Base-by-base conservation (phyloP, 805 yeast genomes). In the Nadsonia fulvescens region DNA sequence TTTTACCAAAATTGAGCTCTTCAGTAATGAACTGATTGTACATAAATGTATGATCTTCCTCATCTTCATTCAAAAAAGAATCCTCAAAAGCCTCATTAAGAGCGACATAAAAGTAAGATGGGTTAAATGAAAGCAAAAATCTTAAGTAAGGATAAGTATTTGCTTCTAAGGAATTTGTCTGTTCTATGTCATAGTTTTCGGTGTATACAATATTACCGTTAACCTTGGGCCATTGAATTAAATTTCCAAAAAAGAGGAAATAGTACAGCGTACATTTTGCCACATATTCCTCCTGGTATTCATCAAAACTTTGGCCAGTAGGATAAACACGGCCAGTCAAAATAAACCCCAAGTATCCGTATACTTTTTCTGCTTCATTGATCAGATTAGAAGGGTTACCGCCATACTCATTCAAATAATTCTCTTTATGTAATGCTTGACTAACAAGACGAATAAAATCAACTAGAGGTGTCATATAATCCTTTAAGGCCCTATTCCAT, bases 1-100 rank as follows among this genome's bases (percentile, higher is more conserved):
- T 22, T 30, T 38, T 26, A 6, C 44, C 50, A 25, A 41, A 42
- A 9, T 30, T 27, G 14, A 35, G 19, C 12, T 43, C 43, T 9
- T 34, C 29, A 11, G 32, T 16, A 12, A 23, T 14, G 4, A 28
- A 23, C 14, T 22, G 30, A 18, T 29, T 30, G 12, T 25, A 26
- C 13, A 12, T 39, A 17, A 39, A 24, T 21, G 34, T 40, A 24
- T 33, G 36, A 18, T 36, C 43, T 11, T 36, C 44, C 2, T 42
- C 40, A 3, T 49, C 43, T 23, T 66, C 70, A 44, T 82, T 79
- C 30, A 86, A 46, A 21, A 65, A 55, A 0, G 75, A 51, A 43
- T 81, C 92, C 43, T 86, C 95, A 42, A 86, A 71, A 6, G 76
- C 74, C 44, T 77, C 92, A 45, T 81, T 74, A 31, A 89, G 46